Base-by-base conservation (phyloP, 2,329 filamentous ascomycete genomes). In the Pestalotiopsis sp. region DNA sequence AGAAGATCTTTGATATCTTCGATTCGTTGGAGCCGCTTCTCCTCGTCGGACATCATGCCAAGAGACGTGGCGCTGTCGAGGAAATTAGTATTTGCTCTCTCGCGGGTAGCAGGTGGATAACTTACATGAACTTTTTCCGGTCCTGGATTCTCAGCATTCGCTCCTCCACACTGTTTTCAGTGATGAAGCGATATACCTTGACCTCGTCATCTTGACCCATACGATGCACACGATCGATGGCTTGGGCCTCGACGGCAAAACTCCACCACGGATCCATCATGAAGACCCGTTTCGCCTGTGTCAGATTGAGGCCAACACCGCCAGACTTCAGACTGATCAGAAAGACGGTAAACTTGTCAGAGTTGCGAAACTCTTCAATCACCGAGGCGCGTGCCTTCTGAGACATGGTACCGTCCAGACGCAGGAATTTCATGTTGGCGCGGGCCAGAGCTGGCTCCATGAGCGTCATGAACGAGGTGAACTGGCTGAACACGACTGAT, bases 231-330 rank as follows among this genome's bases (percentile, higher is more conserved):
- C 96, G 93, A 82, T 99, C 96, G 76, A 99, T 98, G 9, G 96
- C 96, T 81, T 99, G 96, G 4, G 95, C 94, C 81, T 99, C 96
- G 13, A 98, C 91, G 0, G 96, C 95, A 80, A 95, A 99, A 77
- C 93, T 97, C 96, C 96, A 99, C 96, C 96, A 99, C 0, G 96
- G 96, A 80, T 99, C 96, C 96, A 99, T 98, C 93, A 99, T 97
- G 83, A 92, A 99, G 4, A 99, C 97, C 67, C 93, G 86, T 72
- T 91, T 93, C 5, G 96, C 96, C 73, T 91, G 91, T 0, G 95
- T 98, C 70, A 99, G 81, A 77, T 99, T 99, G 58, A 99, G 85
- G 0, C 96, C 96, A 0, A 99, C 96, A 27, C 96, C 97, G 4
- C 97, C 96, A 0, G 97, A 96, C 23, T 94, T 88, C 68, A 99